phyloP scores from a whole-genome alignment of 495 filamentous ascomycete species.

The Aspergillus egyptiacus region DNA sequence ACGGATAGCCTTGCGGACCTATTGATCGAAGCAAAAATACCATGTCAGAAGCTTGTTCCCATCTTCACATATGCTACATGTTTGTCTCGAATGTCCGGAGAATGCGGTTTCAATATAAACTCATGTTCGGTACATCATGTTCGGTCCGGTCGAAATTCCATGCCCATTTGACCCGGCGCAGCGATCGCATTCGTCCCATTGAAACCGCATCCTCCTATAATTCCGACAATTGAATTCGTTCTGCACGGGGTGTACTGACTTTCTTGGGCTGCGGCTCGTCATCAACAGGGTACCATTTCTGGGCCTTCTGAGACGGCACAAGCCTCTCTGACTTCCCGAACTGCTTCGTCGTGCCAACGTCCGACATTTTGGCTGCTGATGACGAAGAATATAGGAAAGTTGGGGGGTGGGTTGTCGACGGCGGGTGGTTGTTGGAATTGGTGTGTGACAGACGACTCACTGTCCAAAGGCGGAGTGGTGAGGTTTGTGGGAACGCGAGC shows the following conservation, averaged over 20 bases:
- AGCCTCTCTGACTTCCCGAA: constrained; percentile 95
- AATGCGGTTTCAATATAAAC: constrained; percentile 23
- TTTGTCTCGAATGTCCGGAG: constrained; percentile 4
- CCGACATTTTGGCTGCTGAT: constrained; percentile 59
- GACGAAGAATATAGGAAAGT: constrained; percentile 40
- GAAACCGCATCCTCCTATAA: constrained; percentile 22
- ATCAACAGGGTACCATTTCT: constrained; percentile 99
- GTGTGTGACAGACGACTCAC: constrained; percentile 26
- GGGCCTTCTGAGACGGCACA: constrained; percentile 85
- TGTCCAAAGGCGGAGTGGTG: constrained; percentile 28
- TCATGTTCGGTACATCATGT: constrained; percentile 15
- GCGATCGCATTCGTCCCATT: constrained; percentile 32
- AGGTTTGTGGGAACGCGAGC: constrained; percentile 35
- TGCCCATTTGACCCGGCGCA: constrained; percentile 19
- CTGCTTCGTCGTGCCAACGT: constrained; percentile 72
- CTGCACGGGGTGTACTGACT: constrained; percentile 53
- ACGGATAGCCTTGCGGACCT: constrained; percentile 94
- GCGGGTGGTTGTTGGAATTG: constrained; percentile 44
- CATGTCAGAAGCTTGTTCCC: constrained; percentile 29
- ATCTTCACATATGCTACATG: not conserved
- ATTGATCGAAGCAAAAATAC: constrained; percentile 22
- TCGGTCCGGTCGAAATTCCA: constrained; percentile 4
- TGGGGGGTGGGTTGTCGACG: constrained; percentile 41
- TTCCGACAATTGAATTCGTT: constrained; percentile 15
- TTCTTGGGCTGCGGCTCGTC: constrained; percentile 87